phyloP scores from a whole-genome alignment of 805 yeast species.

The Yarrowia bubula region DNA sequence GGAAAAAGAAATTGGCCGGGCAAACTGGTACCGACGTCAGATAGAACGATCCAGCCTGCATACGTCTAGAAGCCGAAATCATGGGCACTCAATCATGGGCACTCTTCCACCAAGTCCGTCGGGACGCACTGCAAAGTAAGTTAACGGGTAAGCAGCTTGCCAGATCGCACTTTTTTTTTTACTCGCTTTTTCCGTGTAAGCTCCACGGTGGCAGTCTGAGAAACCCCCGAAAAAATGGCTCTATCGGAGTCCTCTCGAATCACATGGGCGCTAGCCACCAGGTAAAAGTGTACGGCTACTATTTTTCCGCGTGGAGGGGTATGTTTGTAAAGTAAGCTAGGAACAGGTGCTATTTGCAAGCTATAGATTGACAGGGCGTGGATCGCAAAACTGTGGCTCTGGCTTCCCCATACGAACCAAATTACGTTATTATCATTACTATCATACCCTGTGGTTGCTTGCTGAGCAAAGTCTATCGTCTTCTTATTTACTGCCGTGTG shows the following conservation, averaged over 20 bases:
- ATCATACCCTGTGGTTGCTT: neutral
- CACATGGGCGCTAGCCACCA: neutral
- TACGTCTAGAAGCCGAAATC: too few relatives aligned
- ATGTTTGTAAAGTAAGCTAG: neutral
- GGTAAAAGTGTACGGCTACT: too few relatives aligned
- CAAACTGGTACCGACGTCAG: too few relatives aligned
- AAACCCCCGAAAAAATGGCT: neutral
- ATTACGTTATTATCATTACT: neutral
- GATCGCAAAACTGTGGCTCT: neutral
- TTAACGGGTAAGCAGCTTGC: conserved; percentile 17
- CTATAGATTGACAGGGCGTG: neutral
- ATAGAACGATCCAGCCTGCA: too few relatives aligned
- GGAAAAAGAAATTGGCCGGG: too few relatives aligned
- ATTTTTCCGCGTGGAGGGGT: neutral
- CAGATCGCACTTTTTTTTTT: neutral
- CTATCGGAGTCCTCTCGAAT: neutral
- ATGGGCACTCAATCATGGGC: too few relatives aligned
- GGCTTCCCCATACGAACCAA: neutral
- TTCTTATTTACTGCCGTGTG: neutral
- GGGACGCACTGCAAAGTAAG: neutral
- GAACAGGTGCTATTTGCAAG: neutral
- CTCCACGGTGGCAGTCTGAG: neutral
- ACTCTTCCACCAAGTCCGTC: neutral
- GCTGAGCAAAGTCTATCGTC: conserved; percentile 4
- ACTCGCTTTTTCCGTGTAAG: neutral